Percentiles rank a stretch among this genome's conserved stretches.
Conservation (phyloP, 352 stramenopile genomes). For the Pythium volutum region DNA sequence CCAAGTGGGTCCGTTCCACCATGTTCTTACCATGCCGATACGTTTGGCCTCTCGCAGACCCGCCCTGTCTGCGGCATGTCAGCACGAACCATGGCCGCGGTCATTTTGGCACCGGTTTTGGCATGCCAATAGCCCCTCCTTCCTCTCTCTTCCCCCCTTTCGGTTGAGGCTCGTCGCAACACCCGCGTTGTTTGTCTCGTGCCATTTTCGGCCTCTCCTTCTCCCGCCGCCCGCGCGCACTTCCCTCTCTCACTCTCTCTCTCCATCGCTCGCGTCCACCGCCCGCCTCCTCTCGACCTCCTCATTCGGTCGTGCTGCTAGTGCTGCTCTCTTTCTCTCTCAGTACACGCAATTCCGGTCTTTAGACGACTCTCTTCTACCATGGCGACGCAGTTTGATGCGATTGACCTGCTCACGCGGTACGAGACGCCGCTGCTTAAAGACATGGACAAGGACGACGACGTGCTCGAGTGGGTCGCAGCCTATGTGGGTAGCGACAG, state of each 20-base stretch:
- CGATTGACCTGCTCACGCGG: constrained; percentile 71
- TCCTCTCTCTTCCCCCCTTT: background rate
- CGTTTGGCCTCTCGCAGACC: too few species aligned
- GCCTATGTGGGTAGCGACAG: constrained; percentile 67
- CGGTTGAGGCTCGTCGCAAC: background rate
- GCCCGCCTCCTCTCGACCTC: background rate
- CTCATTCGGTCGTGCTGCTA: too few species aligned
- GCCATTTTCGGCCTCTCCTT: background rate
- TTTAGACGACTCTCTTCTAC: background rate
- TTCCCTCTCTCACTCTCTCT: background rate
- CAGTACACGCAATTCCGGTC: background rate
- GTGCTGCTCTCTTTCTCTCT: background rate
- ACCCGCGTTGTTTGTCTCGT: constrained; percentile 4
- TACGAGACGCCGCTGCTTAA: constrained; percentile 81
- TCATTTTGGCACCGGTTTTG: background rate
- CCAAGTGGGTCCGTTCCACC: too few species aligned
- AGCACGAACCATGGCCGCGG: background rate
- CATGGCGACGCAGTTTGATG: constrained; percentile 61
- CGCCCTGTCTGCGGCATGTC: too few species aligned
- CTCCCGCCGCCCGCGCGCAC: background rate
- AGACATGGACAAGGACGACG: constrained; percentile 76
- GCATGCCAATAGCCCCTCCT: background rate
- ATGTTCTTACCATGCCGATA: too few species aligned
- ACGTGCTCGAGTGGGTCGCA: constrained; percentile 80
- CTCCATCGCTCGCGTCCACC: too few species aligned